Evolutionary conservation across 768 basidiomycete species (phyloP).

Genomic region (Psilocybe tampanensis): DNA sequence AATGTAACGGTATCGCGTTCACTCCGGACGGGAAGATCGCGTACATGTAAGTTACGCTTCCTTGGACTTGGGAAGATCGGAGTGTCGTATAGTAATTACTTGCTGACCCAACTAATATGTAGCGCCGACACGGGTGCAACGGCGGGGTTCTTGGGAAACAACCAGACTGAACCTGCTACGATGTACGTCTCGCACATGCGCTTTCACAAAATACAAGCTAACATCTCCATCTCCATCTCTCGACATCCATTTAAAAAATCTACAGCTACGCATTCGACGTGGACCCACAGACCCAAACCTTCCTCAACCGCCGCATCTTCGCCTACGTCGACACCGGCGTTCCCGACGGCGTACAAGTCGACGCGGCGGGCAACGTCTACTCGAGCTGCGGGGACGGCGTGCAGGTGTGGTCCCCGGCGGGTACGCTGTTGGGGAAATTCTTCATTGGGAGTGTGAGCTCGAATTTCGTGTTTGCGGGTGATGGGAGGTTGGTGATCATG

Average conservation of each 20-base stretch:
- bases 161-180: conserved; percentile 64
- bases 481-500: conserved; percentile 44
- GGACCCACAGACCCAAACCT: conserved; percentile 51
- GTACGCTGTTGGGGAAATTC: conserved; percentile 66
- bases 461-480: conserved; percentile 48
- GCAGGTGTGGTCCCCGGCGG: conserved; percentile 46
- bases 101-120: not conserved
- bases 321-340: conserved; percentile 67
- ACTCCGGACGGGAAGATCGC: conserved; percentile 63
- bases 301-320: conserved; percentile 63
- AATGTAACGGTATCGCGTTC: conserved; percentile 77
- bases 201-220: no score
- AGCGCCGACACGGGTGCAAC: conserved; percentile 56
- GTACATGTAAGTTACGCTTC: conserved; percentile 51
- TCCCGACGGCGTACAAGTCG: conserved; percentile 70
- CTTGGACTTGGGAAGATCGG: not conserved
- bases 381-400: conserved; percentile 71
- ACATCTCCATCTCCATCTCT: no score
- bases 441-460: conserved; percentile 49
- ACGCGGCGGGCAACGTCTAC: conserved; percentile 66
- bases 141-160: conserved; percentile 47
- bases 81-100: not conserved
- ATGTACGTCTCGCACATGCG: no score
- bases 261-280: conserved; percentile 72
- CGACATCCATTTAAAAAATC: no score